These are phyloP conservation scores for Jatropha curcas DNA, from an alignment of 345 rosid species.

Conservation along the genomic window DNA sequence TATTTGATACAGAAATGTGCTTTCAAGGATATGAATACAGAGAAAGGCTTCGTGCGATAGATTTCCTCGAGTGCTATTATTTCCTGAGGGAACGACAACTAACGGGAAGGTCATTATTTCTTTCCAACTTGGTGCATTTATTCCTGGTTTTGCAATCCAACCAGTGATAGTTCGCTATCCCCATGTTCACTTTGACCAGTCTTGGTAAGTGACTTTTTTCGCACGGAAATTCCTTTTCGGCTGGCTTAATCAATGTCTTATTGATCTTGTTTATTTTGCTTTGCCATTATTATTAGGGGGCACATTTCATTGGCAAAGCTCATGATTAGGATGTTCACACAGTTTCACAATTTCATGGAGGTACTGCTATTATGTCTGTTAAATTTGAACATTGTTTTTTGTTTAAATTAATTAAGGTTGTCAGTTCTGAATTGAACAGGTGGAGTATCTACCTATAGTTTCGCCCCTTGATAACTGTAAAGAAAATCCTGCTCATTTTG, in stretches of 20 bases:
- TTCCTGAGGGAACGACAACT: constrained; percentile 99
- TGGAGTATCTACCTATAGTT: constrained; percentile 84
- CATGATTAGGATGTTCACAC: constrained; percentile 96
- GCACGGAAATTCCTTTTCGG: constrained; percentile 2
- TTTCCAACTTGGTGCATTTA: constrained; percentile 96
- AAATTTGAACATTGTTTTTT: not conserved
- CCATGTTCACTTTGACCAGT: constrained; percentile 95
- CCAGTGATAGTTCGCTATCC: constrained; percentile 93
- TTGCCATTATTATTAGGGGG: constrained; percentile 53
- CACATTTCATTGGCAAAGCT: constrained; percentile 69
- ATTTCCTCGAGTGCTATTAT: constrained; percentile 81
- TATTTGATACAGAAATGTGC: constrained; percentile 93
- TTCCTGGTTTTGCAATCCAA: constrained; percentile 81
- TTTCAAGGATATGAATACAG: constrained; percentile 98
- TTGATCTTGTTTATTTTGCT: constrained; percentile 4
- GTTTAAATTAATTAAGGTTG: constrained; percentile 5
- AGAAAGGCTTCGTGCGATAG: constrained; percentile 84
- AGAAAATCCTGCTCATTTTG: constrained; percentile 65
- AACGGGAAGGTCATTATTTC: constrained; percentile 82
- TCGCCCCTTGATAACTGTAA: constrained; percentile 64
- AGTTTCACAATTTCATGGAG: constrained; percentile 99
- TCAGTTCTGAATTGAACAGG: constrained; percentile 47
- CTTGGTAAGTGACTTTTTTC: constrained; percentile 61
- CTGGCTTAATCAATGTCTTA: constrained; percentile 12
- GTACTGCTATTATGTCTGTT: constrained; percentile 32